These are phyloP conservation scores for Kitagawia praeruptora DNA, from an alignment of 129 eudicot species.

Conservation along the genomic window DNA sequence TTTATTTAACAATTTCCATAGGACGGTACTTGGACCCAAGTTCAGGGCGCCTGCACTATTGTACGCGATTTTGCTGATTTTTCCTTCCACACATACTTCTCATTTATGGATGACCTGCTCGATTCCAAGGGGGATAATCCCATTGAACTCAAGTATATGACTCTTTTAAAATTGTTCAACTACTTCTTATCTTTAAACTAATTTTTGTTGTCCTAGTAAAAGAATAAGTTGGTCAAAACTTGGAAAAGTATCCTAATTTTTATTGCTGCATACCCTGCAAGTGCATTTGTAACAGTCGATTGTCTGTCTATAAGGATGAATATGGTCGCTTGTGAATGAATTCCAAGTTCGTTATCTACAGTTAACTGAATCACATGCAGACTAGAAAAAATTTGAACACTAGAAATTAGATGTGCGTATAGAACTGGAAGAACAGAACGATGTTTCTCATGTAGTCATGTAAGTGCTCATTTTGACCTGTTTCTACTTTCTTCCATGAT, in stretches of 20 bases:
- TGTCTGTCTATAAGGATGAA: background rate
- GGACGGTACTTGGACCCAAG: constrained; percentile 23
- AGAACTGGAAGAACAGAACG: background rate
- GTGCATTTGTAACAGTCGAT: background rate
- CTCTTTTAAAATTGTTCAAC: background rate
- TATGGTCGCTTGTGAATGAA: background rate
- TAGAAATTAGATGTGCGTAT: background rate
- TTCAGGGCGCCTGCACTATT: constrained; percentile 24
- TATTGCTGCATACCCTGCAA: background rate
- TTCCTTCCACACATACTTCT: constrained; percentile 25
- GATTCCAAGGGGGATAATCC: constrained; percentile 21
- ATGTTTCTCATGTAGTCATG: background rate
- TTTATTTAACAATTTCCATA: background rate
- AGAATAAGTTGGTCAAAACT: background rate
- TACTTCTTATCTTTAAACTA: background rate
- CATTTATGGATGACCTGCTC: constrained; percentile 21
- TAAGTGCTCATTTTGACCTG: background rate
- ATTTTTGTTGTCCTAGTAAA: background rate
- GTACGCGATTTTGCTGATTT: constrained; percentile 27
- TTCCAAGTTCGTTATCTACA: background rate
- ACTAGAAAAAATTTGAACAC: background rate
- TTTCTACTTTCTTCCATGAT: background rate
- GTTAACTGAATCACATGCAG: background rate
- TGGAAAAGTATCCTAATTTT: background rate
- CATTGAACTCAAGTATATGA: constrained; percentile 19